These are phyloP conservation scores for Pseudogymnoascus sp. DNA, from an alignment of 2,329 filamentous ascomycete genomes.

Conservation along the genomic window DNA sequence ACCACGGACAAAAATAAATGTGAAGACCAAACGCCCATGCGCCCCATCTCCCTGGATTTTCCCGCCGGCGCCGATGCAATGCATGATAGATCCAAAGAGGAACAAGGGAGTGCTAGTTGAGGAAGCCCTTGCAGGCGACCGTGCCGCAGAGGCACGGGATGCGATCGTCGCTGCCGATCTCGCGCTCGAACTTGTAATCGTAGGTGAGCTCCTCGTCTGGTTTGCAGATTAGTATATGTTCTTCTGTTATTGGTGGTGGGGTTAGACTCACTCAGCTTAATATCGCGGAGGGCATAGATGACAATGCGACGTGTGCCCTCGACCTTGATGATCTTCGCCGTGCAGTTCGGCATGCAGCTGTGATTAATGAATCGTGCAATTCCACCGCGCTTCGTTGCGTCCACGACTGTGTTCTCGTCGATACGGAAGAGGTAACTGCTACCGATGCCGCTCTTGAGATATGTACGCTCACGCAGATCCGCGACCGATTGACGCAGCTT, in stretches of 20 bases:
- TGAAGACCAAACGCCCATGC: not conserved
- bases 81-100: conserved; percentile 5
- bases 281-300: conserved; percentile 95
- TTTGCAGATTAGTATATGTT: conserved; percentile 16
- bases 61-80: not conserved
- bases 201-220: conserved; percentile 97
- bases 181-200: conserved; percentile 99
- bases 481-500: conserved; percentile 95
- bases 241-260: not conserved
- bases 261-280: conserved; percentile 71
- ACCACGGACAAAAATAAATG: not conserved
- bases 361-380: conserved; percentile 99
- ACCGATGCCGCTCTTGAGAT: conserved; percentile 92
- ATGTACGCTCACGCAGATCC: conserved; percentile 86
- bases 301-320: conserved; percentile 97
- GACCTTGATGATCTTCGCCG: conserved; percentile 98
- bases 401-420: conserved; percentile 93
- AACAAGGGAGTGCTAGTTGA: conserved; percentile 57
- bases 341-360: conserved; percentile 96
- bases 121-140: conserved; percentile 93
- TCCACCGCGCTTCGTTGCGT: conserved; percentile 96
- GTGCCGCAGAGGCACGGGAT: conserved; percentile 97
- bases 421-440: conserved; percentile 98
- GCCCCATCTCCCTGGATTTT: conserved; percentile 4
- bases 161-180: conserved; percentile 87